Base-by-base conservation (phyloP, 2,329 filamentous ascomycete genomes). In the Talaromyces amestolkiae region DNA sequence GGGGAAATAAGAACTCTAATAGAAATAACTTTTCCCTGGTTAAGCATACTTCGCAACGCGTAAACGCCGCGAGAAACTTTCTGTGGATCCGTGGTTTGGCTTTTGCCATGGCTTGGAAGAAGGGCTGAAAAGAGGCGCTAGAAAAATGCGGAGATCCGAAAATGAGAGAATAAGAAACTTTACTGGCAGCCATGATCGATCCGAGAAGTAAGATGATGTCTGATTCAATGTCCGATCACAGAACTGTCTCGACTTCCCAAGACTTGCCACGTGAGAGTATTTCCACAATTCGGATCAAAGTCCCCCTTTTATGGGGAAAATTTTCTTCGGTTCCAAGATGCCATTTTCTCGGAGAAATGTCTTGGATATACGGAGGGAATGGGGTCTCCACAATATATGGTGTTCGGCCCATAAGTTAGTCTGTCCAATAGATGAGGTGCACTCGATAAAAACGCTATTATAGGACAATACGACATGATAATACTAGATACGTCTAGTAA, bases 141-240 rank as follows among this genome's bases (percentile, higher is more conserved):
- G 37, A 22, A 58, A 58, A 58, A 43, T 59, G 39, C 56, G 56
- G 56, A 59, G 56, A 59, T 33, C 56, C 13, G 56, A 31, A 59
- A 51, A 3, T 24, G 22, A 13, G 22, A 31, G 27, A 2, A 45
- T n/a, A 58, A 2, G 27, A 43, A 51, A 31, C 35, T 27, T 27
- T 39, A 58, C 37, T 59, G 15, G 27, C 22, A 59, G 35, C 39
- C 22, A 31, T 27, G 19, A 59, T 59, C 37, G 37, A 41, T 58
- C 54, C 19, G 3, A n/a, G 6, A 19, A 43, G 10, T 8, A 7
- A 19, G 7, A 59, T 43, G 17, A 41, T 37, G 51, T 27, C 5
- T 49, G 45, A 49, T 13, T 49, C 19, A 49, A 56, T 54, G 31
- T 43, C 56, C 27, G 37, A 59, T 45, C 24, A 56, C 11, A 15